Evolutionary conservation across 352 stramenopile genomes (phyloP), one percentile per base, ranked within the genome.

Genomic region (Globisporangium rhizosaccharum): DNA sequence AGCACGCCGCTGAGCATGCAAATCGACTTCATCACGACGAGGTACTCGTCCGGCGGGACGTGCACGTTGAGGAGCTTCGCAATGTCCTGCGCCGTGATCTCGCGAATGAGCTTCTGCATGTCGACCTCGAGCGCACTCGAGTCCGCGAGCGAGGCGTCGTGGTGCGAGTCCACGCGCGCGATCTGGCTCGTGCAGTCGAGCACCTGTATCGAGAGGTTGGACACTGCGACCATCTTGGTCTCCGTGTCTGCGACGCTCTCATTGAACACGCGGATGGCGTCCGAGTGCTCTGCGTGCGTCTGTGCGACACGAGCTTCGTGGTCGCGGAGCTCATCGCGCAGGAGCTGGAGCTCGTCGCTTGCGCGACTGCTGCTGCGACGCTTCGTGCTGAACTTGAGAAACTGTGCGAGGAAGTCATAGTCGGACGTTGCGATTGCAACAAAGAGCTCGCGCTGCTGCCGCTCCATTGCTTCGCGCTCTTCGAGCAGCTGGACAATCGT

Each of bases 51-150:
- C 7, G 76, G 68, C 11, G 84, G 84, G 28, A 86, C 66, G 46
- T 85, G 62, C 0, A 70, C 62, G 53, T 87, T 88, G 1, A 93
- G 69, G 10, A 93, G 41, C 18, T 67, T 66, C 0, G 83, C 78
- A n/a, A 91, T 76, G n/a, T 90, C 78, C 30, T 85, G 72, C 46
- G 83, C 80, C 20, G 83, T 90, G 59, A 93, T 87, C 51, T 81
- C 66, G 1, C 78, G 72, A 39, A 89, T 87, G 51, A 85, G 65
- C 7, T 56, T 59, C 0, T 85, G 71, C 71, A 93, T 78, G 12
- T 88, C 76, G 9, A 59, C 68, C 55, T 93, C 81, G 1, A 93
- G 61, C 2, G 70, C 70, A 45, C 65, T 78, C 0, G 79, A 88
- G 26, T 82, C 75, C 0, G 75, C 71, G 7, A 75, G 51, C 5